Evolutionary conservation across 495 filamentous ascomycete species (phyloP).

Genomic region (Penicillium angulare): DNA sequence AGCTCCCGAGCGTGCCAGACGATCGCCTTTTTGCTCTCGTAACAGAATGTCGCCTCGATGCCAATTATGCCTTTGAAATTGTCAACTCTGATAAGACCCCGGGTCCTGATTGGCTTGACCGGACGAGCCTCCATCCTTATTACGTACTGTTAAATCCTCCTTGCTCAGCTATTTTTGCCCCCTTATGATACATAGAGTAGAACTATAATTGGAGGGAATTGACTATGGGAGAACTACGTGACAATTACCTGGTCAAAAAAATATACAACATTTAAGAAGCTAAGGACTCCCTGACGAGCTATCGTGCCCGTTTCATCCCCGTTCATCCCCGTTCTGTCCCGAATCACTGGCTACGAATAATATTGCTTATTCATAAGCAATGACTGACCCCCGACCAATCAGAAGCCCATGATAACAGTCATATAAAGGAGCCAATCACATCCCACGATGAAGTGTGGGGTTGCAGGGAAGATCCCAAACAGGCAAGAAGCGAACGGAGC

Average conservation of each 20-base stretch:
- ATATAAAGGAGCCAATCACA: constrained; percentile 11
- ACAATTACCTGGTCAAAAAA: neutral
- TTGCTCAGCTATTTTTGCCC: neutral
- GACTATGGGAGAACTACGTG: neutral
- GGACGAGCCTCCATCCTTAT: constrained; percentile 14
- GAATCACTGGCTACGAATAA: neutral
- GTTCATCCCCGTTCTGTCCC: neutral
- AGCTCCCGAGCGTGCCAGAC: constrained; percentile 12
- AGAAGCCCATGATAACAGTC: constrained; percentile 14
- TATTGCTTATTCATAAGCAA: neutral
- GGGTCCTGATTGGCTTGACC: constrained; percentile 16
- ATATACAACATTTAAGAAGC: too few relatives aligned
- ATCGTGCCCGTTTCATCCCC: too few relatives aligned
- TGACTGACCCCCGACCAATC: constrained; percentile 12
- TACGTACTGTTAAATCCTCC: constrained; percentile 22
- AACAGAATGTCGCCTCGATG: constrained; percentile 12
- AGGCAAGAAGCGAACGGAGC: neutral
- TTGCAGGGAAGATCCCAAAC: neutral
- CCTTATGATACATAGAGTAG: neutral
- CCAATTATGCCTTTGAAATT: constrained; percentile 24
- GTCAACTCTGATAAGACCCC: constrained; percentile 26
- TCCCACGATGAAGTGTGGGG: neutral
- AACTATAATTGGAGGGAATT: neutral
- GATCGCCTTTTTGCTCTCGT: constrained; percentile 31
- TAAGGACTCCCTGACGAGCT: too few relatives aligned